phyloP scores from a whole-genome alignment of 306 rosid genomes.

The Astragalus glycyphyllos region DNA sequence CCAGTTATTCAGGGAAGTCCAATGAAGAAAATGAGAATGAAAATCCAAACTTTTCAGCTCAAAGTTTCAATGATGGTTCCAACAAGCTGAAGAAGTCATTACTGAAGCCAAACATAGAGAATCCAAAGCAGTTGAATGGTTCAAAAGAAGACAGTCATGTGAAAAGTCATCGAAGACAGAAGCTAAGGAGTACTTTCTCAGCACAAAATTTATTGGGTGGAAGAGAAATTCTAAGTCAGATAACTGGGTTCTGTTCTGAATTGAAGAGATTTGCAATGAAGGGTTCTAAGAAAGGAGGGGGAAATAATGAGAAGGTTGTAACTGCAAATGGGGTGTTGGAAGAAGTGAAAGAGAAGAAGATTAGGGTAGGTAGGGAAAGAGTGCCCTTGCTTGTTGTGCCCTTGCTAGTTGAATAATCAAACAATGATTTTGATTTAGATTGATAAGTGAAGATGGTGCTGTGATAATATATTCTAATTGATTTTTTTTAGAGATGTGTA shows the following conservation, averaged over 20 bases:
- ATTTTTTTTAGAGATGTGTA: too few relatives aligned
- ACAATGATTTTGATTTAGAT: background rate
- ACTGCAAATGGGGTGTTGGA: constrained; percentile 29
- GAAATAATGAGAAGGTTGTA: constrained; percentile 27
- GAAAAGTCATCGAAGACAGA: constrained; percentile 29
- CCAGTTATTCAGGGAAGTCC: constrained; percentile 35
- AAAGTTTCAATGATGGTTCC: constrained; percentile 14
- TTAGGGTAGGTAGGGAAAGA: constrained; percentile 43
- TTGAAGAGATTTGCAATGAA: constrained; percentile 57
- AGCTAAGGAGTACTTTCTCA: constrained; percentile 57
- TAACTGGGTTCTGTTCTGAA: constrained; percentile 52
- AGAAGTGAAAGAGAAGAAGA: constrained; percentile 41
- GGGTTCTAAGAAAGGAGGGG: constrained; percentile 48
- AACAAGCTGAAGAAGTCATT: constrained; percentile 42
- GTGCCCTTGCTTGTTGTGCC: constrained; percentile 53
- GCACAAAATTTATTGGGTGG: constrained; percentile 58
- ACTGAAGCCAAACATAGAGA: constrained; percentile 28
- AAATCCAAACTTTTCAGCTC: constrained; percentile 53
- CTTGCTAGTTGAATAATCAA: constrained; percentile 25
- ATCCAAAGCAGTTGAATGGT: constrained; percentile 27
- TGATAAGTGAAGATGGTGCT: background rate
- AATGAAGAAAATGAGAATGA: constrained; percentile 53
- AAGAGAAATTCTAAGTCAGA: constrained; percentile 56
- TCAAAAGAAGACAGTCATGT: constrained; percentile 41
- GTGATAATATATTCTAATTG: too few relatives aligned